Evolutionary conservation across 2,329 filamentous ascomycete species (phyloP).

Genomic region (Metarhizium sp.): DNA sequence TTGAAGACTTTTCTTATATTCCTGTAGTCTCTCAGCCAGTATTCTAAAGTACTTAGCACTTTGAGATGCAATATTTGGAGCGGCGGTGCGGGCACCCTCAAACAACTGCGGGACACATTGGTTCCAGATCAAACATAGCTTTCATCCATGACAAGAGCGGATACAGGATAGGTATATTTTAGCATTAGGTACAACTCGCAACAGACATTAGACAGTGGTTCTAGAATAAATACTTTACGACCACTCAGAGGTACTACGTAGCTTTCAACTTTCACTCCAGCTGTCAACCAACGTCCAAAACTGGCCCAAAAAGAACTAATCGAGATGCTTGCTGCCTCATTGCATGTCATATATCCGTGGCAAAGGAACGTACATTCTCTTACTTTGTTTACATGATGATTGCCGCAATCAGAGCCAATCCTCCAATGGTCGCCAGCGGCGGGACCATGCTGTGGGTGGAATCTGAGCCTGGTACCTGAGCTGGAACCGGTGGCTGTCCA

Average conservation of each 20-base stretch:
- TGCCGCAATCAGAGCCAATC: conserved; percentile 17
- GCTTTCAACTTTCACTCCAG: conserved; percentile 9
- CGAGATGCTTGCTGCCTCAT: conserved; percentile 1
- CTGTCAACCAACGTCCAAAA: conserved; percentile 14
- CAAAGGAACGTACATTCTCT: not conserved
- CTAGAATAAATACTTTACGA: not conserved
- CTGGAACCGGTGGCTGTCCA: conserved; percentile 15
- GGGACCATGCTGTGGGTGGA: conserved; percentile 13
- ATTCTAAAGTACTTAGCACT: too few relatives aligned
- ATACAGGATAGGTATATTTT: not conserved
- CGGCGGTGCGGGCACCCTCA: too few relatives aligned
- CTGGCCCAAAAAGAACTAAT: conserved; percentile 9
- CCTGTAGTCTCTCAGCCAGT: too few relatives aligned
- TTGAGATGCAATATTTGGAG: too few relatives aligned
- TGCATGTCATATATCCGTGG: not conserved
- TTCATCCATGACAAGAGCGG: not conserved
- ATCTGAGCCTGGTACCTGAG: conserved; percentile 17
- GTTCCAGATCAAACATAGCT: not conserved
- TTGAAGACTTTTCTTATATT: too few relatives aligned
- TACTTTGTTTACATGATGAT: conserved; percentile 13
- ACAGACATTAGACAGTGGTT: conserved; percentile 4
- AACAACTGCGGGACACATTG: too few relatives aligned
- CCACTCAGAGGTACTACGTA: conserved; percentile 6
- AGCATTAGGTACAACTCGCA: conserved; percentile 1
- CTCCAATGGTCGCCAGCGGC: conserved; percentile 13